Percentiles rank a stretch among this genome's conserved stretches.
Conservation (phyloP, 2,329 filamentous ascomycete species). For the Aspergillus novoparasiticus region DNA sequence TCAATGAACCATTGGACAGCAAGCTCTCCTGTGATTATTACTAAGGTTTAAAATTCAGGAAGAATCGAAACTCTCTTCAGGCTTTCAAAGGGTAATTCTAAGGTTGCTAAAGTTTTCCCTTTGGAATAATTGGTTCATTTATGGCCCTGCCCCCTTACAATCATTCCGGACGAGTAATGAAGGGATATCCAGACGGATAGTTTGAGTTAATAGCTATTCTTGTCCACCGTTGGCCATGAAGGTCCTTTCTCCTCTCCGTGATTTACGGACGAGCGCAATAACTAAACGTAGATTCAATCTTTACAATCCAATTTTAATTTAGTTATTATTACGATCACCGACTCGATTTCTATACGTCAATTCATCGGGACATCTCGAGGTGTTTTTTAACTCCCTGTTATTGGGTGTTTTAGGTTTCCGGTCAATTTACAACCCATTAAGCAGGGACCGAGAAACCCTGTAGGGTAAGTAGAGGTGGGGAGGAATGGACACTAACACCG, state of each 20-base stretch:
- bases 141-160: conserved; percentile 16
- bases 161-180: conserved; percentile 24
- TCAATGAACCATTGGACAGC: conserved; percentile 13
- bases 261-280: background rate
- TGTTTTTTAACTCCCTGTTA: background rate
- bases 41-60: conserved; percentile 4
- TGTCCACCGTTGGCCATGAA: background rate
- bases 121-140: conserved; percentile 19
- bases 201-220: background rate
- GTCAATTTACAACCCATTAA: conserved; percentile 6
- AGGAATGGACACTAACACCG: conserved; percentile 12
- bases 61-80: conserved; percentile 4
- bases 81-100: conserved; percentile 7
- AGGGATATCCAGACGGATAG: conserved; percentile 15
- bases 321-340: conserved; percentile 9
- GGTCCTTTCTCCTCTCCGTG: background rate
- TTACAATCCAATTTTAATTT: background rate
- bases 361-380: background rate
- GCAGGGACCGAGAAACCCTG: conserved; percentile 4
- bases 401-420: conserved; percentile 4
- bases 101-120: conserved; percentile 1
- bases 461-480: conserved; percentile 7
- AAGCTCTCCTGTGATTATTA: conserved; percentile 10
- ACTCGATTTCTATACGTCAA: background rate
- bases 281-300: background rate